Percentiles rank a stretch among this genome's conserved stretches.
These are phyloP conservation scores for Hysterangium stoloniferum DNA, from an alignment of 768 basidiomycete species.

Conservation along the genomic window DNA sequence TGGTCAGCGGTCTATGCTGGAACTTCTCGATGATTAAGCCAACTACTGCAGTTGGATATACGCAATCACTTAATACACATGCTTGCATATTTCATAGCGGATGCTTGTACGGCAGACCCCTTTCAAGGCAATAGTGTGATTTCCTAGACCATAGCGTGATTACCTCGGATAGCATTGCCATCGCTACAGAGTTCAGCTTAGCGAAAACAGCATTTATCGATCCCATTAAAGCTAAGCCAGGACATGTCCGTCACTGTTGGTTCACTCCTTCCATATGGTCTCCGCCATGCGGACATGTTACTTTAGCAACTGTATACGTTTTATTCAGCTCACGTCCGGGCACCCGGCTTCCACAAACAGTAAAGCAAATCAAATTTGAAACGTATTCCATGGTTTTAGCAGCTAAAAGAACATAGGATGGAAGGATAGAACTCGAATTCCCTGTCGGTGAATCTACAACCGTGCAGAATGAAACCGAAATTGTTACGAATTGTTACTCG, in stretches of 20 bases:
- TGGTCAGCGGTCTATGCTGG: no score
- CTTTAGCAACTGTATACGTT: slow-evolving; percentile 23
- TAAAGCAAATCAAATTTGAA: background rate
- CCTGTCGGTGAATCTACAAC: slow-evolving; percentile 14
- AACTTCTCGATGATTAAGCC: no score
- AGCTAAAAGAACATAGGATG: background rate
- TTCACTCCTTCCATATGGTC: slow-evolving; percentile 21
- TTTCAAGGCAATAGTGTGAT: slow-evolving; percentile 27
- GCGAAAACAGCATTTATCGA: slow-evolving; percentile 11
- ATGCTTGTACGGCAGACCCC: slow-evolving; percentile 25
- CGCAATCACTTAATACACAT: no score
- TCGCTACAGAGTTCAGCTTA: slow-evolving; percentile 7
- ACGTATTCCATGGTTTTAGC: background rate
- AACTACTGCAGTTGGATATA: no score
- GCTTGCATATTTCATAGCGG: slow-evolving; percentile 18
- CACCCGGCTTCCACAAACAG: background rate
- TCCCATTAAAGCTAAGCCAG: background rate
- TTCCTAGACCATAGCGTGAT: slow-evolving; percentile 13
- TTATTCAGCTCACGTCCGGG: no score
- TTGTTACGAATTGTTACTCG: slow-evolving; percentile 3
- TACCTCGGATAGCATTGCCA: slow-evolving; percentile 11
- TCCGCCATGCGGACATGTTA: slow-evolving; percentile 27
- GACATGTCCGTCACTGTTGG: slow-evolving; percentile 21
- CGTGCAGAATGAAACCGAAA: slow-evolving; percentile 5
- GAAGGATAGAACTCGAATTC: slow-evolving; percentile 20